phyloP scores from a whole-genome alignment of 805 yeast species.

The Ogataea parapolymorpha region DNA sequence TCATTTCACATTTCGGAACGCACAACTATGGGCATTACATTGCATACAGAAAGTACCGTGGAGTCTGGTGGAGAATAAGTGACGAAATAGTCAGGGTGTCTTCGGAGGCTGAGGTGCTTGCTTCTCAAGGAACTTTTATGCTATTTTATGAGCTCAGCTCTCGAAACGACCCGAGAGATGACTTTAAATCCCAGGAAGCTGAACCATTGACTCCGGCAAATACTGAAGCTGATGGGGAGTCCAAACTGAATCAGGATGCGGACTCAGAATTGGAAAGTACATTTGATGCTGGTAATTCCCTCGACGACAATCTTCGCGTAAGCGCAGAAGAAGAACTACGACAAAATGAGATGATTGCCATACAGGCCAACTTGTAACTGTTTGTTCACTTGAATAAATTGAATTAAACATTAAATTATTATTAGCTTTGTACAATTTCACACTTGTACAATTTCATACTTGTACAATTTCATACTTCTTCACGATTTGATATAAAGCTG shows the following conservation, averaged over 20 bases:
- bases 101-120: constrained; percentile 73
- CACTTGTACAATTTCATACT: too few relatives aligned
- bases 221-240: constrained; percentile 1
- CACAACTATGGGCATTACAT: constrained; percentile 98
- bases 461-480: constrained; percentile 1
- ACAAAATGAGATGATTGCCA: constrained; percentile 20
- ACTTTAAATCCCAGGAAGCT: constrained; percentile 10
- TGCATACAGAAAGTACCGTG: constrained; percentile 76
- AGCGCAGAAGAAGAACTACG: constrained; percentile 16
- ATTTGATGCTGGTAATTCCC: neutral
- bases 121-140: constrained; percentile 88
- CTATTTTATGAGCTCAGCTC: constrained; percentile 67
- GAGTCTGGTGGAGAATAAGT: constrained; percentile 93
- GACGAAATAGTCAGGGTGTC: constrained; percentile 85
- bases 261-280: neutral
- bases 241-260: neutral
- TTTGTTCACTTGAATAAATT: neutral
- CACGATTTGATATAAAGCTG: neutral
- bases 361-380: constrained; percentile 19
- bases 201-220: constrained; percentile 7
- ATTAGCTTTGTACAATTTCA: neutral
- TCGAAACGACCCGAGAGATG: constrained; percentile 23
- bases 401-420: too few relatives aligned
- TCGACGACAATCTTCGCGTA: neutral
- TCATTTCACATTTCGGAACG: constrained; percentile 90